A percentile compares a stretch with the other conserved stretches of the same genome.
These are phyloP conservation scores for Beverwykella pulmonaria DNA, from an alignment of 495 filamentous ascomycete species.

Conservation along the genomic window DNA sequence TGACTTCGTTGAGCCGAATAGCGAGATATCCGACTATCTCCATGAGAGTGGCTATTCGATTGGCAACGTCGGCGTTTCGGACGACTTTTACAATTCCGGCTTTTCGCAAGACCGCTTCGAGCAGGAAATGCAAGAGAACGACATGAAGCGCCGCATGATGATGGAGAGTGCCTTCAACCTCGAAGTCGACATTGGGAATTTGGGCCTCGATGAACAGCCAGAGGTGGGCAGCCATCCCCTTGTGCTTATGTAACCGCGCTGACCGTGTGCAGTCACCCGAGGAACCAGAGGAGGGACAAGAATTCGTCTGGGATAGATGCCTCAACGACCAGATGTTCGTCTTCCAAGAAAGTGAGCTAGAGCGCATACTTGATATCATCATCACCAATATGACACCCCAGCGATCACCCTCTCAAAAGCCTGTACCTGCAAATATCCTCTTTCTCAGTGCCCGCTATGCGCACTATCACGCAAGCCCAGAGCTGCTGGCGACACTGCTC, in stretches of 20 bases:
- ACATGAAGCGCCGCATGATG: constrained; percentile 97
- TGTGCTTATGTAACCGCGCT: constrained; percentile 8
- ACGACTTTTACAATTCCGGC: constrained; percentile 94
- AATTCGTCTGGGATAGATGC: constrained; percentile 97
- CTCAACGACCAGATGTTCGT: constrained; percentile 99
- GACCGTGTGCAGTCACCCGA: constrained; percentile 64
- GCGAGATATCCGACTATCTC: constrained; percentile 93
- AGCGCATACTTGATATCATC: constrained; percentile 87
- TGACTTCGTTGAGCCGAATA: constrained; percentile 91
- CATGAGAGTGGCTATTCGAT: constrained; percentile 92
- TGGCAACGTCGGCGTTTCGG: constrained; percentile 79
- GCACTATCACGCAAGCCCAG: constrained; percentile 89
- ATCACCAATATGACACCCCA: constrained; percentile 99
- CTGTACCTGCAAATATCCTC: constrained; percentile 94
- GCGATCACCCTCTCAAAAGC: constrained; percentile 92
- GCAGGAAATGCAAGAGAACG: constrained; percentile 95
- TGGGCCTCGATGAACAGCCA: constrained; percentile 93
- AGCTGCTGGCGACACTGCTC: constrained; percentile 78
- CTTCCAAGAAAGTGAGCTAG: constrained; percentile 91
- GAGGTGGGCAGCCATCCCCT: constrained; percentile 62
- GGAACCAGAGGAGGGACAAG: constrained; percentile 85
- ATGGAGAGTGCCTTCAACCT: constrained; percentile 98
- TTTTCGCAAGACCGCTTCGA: constrained; percentile 94
- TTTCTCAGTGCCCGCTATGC: constrained; percentile 96
- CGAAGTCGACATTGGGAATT: constrained; percentile 93